Percentiles rank a stretch among this genome's conserved stretches.
Conservation (phyloP, 225 moss, liverwort and hornwort species). For the Sphagnum contortum region DNA sequence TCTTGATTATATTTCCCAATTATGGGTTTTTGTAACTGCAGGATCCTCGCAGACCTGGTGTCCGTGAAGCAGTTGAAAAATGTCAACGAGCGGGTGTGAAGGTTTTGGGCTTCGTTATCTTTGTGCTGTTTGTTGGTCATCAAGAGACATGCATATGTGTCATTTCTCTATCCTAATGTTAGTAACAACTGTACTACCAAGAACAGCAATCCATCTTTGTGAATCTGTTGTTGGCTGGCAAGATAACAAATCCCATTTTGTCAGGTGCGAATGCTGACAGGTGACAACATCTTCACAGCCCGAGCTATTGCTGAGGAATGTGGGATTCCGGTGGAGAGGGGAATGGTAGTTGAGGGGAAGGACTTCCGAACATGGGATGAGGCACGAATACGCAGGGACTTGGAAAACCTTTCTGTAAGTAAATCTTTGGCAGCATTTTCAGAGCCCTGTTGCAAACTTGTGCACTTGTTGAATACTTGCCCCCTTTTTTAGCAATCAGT, state of each 20-base stretch:
- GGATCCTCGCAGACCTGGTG: conserved; percentile 63
- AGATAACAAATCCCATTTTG: not conserved
- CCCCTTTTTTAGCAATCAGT: too few species aligned
- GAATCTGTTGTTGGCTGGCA: too few species aligned
- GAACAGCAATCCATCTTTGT: too few species aligned
- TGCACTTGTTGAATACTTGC: not conserved
- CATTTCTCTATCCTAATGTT: too few species aligned
- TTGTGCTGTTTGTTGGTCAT: too few species aligned
- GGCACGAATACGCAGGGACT: conserved; percentile 1
- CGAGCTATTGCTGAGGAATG: conserved; percentile 54
- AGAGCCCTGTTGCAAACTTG: too few species aligned
- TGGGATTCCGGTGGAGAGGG: conserved; percentile 27
- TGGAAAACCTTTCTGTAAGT: conserved; percentile 42
- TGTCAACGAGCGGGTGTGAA: conserved; percentile 52
- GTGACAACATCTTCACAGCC: conserved; percentile 48
- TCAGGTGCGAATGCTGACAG: conserved; percentile 69
- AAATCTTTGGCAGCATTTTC: too few species aligned
- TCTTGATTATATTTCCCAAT: too few species aligned
- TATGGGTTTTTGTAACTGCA: conserved; percentile 3
- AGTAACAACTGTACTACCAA: too few species aligned
- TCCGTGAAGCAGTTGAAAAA: conserved; percentile 31
- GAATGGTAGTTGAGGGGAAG: conserved; percentile 35
- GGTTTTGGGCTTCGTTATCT: conserved; percentile 11
- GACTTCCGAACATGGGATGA: conserved; percentile 17
- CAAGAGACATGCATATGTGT: too few species aligned